These are phyloP conservation scores for Kernera saxatilis DNA, from an alignment of 345 rosid species.

Conservation along the genomic window DNA sequence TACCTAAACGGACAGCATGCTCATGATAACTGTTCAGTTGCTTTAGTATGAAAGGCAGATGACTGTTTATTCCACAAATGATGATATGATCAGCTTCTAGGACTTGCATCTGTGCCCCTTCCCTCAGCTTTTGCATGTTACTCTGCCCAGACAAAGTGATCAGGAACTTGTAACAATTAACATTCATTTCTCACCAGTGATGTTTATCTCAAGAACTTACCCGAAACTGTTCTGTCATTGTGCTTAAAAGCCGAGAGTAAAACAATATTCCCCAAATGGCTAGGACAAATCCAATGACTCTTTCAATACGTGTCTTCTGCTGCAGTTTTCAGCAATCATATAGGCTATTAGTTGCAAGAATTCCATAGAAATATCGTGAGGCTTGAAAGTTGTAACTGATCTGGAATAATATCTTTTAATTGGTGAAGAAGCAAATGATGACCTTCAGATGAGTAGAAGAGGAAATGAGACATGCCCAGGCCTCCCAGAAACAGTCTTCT, in stretches of 20 bases:
- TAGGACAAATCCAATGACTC: constrained; percentile 75
- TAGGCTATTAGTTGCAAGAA: constrained; percentile 26
- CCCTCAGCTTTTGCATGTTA: constrained; percentile 90
- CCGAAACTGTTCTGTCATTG: constrained; percentile 96
- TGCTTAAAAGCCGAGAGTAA: constrained; percentile 90
- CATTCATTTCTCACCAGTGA: not conserved
- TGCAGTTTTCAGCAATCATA: constrained; percentile 42
- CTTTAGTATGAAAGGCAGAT: constrained; percentile 69
- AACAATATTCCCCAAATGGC: constrained; percentile 95
- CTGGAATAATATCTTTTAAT: not conserved
- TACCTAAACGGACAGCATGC: constrained; percentile 85
- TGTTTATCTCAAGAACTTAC: constrained; percentile 38
- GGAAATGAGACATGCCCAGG: constrained; percentile 94
- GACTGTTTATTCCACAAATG: constrained; percentile 84
- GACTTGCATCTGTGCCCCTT: constrained; percentile 97
- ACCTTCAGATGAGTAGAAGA: constrained; percentile 91
- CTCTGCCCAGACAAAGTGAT: constrained; percentile 40
- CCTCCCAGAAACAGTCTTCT: constrained; percentile 97
- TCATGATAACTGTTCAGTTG: constrained; percentile 91
- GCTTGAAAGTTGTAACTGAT: not conserved
- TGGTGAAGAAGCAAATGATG: not conserved
- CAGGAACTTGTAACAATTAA: constrained; percentile 19
- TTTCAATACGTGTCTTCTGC: constrained; percentile 91
- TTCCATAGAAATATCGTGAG: not conserved
- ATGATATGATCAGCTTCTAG: constrained; percentile 86